A percentile compares a stretch with the other conserved stretches of the same genome.
These are phyloP conservation scores for rapeseed (Brassica napus) DNA, from an alignment of 345 rosid genomes.

Conservation along the genomic window DNA sequence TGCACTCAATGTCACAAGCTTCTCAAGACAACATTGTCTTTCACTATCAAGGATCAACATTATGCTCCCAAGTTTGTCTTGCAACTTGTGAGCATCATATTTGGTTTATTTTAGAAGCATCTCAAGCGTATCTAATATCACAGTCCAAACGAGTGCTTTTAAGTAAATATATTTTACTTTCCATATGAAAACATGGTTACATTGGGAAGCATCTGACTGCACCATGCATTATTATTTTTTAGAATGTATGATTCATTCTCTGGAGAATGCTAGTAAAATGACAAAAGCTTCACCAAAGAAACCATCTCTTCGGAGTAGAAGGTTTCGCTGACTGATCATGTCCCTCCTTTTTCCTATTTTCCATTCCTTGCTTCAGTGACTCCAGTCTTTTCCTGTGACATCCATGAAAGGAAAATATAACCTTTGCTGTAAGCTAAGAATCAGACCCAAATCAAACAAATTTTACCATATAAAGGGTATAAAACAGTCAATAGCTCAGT, in stretches of 20 bases:
- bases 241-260: neutral
- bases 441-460: neutral
- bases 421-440: neutral
- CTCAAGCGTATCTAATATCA: neutral
- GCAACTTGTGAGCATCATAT: neutral
- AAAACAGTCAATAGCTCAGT: neutral
- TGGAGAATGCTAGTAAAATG: neutral
- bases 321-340: conserved; percentile 43
- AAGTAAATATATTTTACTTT: neutral
- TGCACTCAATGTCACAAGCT: neutral
- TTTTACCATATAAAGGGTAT: neutral
- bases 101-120: neutral
- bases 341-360: conserved; percentile 51
- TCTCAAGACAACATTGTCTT: neutral
- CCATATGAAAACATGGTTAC: neutral
- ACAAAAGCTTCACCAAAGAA: neutral
- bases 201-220: neutral
- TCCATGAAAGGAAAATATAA: neutral
- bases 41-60: neutral
- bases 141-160: neutral
- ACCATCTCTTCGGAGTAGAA: neutral
- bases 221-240: neutral
- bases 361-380: conserved; percentile 68
- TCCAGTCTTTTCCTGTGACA: conserved; percentile 63
- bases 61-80: neutral